Evolutionary conservation across 805 yeast species (phyloP), one percentile per base, ranked within the genome.

Genomic region (Sungouiella blattae): DNA sequence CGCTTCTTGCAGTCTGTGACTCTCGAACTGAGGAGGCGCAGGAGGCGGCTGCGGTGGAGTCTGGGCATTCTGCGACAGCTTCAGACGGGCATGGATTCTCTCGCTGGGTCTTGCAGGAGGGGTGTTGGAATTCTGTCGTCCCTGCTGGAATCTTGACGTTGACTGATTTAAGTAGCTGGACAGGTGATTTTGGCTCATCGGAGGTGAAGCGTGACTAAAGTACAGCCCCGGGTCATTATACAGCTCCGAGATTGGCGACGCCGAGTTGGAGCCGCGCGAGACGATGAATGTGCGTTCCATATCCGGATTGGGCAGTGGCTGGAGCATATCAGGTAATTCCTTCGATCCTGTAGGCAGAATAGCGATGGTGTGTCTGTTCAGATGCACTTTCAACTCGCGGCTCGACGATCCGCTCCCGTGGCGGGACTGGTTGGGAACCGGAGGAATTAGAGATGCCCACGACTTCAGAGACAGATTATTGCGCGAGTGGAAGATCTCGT

Each of bases 371-470:
- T 47, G 52, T 17, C 52, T 30, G 33, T 43, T 31, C 24, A 24
- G 28, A n/a, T n/a, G n/a, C 22, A 14, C 26, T 9, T 20, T 20
- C 22, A 20, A 20, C 6, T 20, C 9, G 22, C 20, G 33, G 26
- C 18, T 18, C 16, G 11, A 18, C 14, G 24, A 12, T 17, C 15
- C 24, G 6, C 16, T 7, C 6, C 17, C 22, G 18, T 11, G 30
- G 36, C 30, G 18, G 18, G 22, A 12, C 13, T 8, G 28, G 15
- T 36, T n/a, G n/a, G 49, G 49, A 14, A 58, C 40, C 11, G 67
- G 68, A n/a, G 68, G 67, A 14, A 62, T 62, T 26, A 61, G 46
- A 9, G 60, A 33, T 11, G 60, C 55, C 65, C 65, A 60, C 37
- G 55, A 48, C 7, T 53, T 33, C 20, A 16, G 36, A 31, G 23